These are phyloP conservation scores for Phytophthora megakarya DNA, from an alignment of 352 stramenopile genomes.

Conservation along the genomic window DNA sequence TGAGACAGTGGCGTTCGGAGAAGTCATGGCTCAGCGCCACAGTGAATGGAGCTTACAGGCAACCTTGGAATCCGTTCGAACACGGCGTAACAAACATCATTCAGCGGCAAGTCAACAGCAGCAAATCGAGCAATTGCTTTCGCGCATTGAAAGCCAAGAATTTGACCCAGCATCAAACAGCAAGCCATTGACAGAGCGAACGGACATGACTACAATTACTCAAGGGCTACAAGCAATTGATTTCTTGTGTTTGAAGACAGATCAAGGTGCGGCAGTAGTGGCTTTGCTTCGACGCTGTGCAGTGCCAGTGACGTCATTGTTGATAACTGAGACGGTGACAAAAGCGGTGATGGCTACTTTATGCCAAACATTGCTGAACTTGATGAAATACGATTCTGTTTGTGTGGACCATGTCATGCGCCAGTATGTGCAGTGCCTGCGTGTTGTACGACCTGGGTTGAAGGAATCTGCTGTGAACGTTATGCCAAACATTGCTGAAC, in stretches of 20 bases:
- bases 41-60: slow-evolving; percentile 34
- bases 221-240: slow-evolving; percentile 51
- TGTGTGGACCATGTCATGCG: slow-evolving; percentile 45
- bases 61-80: slow-evolving; percentile 39
- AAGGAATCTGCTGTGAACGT: slow-evolving; percentile 66
- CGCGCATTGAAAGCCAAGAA: slow-evolving; percentile 26
- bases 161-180: not conserved
- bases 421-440: slow-evolving; percentile 58
- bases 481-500: slow-evolving; percentile 73
- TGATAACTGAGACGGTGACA: slow-evolving; percentile 49
- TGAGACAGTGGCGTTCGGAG: slow-evolving; percentile 48
- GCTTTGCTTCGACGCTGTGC: slow-evolving; percentile 51
- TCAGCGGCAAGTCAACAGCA: slow-evolving; percentile 55
- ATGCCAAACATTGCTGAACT: slow-evolving; percentile 68
- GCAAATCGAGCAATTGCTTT: slow-evolving; percentile 58
- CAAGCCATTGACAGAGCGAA: slow-evolving; percentile 28
- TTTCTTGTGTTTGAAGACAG: slow-evolving; percentile 48
- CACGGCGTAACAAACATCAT: slow-evolving; percentile 45
- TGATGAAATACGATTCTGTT: slow-evolving; percentile 59
- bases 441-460: slow-evolving; percentile 46
- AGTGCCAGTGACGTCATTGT: slow-evolving; percentile 43
- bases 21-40: slow-evolving; percentile 45
- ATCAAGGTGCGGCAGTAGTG: slow-evolving; percentile 41
- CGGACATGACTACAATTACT: slow-evolving; percentile 29
- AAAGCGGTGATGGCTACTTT: slow-evolving; percentile 68